Percentiles rank a stretch among this genome's conserved stretches.
Conservation (phyloP, 169 alveolate genomes). For the Plasmodium relictum region DNA sequence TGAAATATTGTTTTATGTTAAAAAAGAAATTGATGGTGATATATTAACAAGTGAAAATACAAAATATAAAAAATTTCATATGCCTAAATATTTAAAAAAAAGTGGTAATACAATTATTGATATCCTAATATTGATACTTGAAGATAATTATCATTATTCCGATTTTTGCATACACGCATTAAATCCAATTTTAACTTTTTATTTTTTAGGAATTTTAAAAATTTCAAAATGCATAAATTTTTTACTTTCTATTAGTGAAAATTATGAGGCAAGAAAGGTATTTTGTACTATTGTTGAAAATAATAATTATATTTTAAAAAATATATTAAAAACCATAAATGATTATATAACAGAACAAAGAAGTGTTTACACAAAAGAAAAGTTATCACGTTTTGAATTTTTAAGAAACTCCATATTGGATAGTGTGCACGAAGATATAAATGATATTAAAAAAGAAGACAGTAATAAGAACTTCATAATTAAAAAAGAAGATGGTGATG, state of each 20-base stretch:
- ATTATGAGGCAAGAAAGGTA: constrained; percentile 4
- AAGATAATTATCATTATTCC: constrained; percentile 6
- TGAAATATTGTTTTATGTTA: constrained; percentile 8
- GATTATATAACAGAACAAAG: constrained; percentile 25
- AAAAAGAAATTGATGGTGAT: neutral
- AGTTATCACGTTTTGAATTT: neutral
- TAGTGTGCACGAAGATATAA: neutral
- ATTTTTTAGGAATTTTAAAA: constrained; percentile 8
- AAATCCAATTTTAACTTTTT: constrained; percentile 29
- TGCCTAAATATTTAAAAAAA: constrained; percentile 11
- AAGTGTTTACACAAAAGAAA: constrained; percentile 4
- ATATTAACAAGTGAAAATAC: no score
- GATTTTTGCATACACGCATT: constrained; percentile 40
- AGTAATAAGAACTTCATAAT: no score
- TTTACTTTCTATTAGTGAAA: constrained; percentile 7
- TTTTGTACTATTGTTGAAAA: neutral
- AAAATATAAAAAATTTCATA: neutral
- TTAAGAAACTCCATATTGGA: neutral
- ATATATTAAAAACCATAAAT: constrained; percentile 1
- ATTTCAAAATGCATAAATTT: neutral
- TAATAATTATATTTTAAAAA: neutral
- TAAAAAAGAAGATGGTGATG: neutral
- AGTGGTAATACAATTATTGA: constrained; percentile 12
- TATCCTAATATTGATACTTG: constrained; percentile 18
- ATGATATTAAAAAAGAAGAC: neutral